These are phyloP conservation scores for Physcomitrium patens DNA, from an alignment of 225 moss, liverwort and hornwort genomes.

Conservation along the genomic window DNA sequence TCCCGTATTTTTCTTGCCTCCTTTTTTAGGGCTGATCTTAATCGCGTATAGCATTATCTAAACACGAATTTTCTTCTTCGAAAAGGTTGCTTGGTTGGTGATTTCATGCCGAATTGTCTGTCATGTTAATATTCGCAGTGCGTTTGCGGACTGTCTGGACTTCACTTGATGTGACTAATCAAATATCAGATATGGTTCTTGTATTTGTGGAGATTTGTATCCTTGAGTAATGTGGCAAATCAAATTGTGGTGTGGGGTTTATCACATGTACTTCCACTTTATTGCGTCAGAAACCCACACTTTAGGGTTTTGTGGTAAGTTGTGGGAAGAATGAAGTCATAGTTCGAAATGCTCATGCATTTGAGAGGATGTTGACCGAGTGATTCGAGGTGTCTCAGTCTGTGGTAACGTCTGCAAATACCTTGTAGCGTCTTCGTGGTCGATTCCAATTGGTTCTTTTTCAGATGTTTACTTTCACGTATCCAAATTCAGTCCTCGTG, in stretches of 20 bases:
- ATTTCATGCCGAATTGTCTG: slow-evolving; percentile 8
- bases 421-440: not conserved
- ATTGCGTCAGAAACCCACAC: too few species aligned
- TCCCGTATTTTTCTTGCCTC: slow-evolving; percentile 16
- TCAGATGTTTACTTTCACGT: not conserved
- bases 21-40: slow-evolving; percentile 17
- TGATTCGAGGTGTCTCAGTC: not conserved
- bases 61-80: not conserved
- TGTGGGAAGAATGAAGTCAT: too few species aligned
- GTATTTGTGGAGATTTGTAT: not conserved
- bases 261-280: not conserved
- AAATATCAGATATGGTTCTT: slow-evolving; percentile 4
- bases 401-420: not conserved
- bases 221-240: not conserved
- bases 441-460: not conserved
- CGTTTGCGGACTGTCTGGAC: not conserved
- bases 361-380: slow-evolving; percentile 1
- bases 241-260: slow-evolving; percentile 9
- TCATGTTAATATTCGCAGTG: not conserved
- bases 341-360: too few species aligned
- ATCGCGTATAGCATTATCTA: not conserved
- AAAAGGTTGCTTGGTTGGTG: slow-evolving; percentile 1
- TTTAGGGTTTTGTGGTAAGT: too few species aligned
- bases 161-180: slow-evolving; percentile 1
- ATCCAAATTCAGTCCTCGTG: not conserved